Conservation (phyloP, 2,329 filamentous ascomycete genomes). For the Xylariaceae sp. region DNA sequence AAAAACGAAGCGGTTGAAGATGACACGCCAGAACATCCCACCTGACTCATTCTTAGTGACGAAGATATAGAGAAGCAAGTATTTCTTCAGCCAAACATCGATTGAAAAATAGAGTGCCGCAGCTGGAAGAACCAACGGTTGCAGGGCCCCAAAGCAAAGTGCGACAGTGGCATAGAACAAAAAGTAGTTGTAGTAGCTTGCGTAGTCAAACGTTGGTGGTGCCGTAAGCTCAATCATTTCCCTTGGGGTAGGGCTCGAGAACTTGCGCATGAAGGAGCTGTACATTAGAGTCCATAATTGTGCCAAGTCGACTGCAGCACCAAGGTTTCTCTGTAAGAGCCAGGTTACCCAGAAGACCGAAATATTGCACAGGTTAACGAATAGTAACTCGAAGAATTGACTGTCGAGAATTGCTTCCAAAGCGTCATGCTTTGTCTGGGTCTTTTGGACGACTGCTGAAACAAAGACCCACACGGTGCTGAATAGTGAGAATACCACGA, state of each 20-base stretch:
- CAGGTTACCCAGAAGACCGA: conserved; percentile 95
- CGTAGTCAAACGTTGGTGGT: conserved; percentile 91
- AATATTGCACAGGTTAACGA: conserved; percentile 78
- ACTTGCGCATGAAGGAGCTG: conserved; percentile 83
- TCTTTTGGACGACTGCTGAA: conserved; percentile 65
- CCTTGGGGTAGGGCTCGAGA: conserved; percentile 85
- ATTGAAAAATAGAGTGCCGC: conserved; percentile 88
- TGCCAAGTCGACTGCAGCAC: conserved; percentile 90
- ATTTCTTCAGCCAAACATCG: conserved; percentile 93
- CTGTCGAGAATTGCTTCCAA: conserved; percentile 72
- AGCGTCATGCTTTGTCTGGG: conserved; percentile 62
- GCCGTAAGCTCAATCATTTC: conserved; percentile 92
- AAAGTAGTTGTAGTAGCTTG: conserved; percentile 98
- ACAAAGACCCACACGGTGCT: conserved; percentile 80
- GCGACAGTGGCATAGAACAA: conserved; percentile 92
- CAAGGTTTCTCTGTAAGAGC: conserved; percentile 89
- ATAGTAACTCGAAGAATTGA: conserved; percentile 67
- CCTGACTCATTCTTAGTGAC: conserved; percentile 97
- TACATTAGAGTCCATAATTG: conserved; percentile 85
- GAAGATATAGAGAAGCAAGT: conserved; percentile 91
- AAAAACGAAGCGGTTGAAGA: conserved; percentile 94
- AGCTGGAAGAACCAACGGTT: conserved; percentile 85
- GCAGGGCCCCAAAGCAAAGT: conserved; percentile 81
- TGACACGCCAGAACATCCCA: conserved; percentile 86
- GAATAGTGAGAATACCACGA: conserved; percentile 93